Conservation (phyloP, 805 yeast genomes). For the Cyberlindnera saturnus region DNA sequence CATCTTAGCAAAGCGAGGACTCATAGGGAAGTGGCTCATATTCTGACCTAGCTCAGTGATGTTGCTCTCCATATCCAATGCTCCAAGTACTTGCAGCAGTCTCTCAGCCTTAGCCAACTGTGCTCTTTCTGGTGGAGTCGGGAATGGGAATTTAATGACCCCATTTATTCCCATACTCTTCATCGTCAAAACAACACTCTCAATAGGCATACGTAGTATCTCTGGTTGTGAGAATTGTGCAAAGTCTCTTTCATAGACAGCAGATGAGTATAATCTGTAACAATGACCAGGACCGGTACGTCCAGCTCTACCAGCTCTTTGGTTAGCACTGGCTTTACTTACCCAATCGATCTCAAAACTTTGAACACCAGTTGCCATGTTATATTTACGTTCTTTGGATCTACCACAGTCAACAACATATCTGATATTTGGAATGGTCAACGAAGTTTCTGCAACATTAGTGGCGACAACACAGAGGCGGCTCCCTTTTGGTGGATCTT, state of each 20-base stretch:
- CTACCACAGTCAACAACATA: conserved; percentile 96
- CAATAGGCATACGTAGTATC: conserved; percentile 91
- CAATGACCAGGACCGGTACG: conserved; percentile 99
- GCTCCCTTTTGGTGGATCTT: conserved; percentile 77
- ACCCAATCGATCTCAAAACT: conserved; percentile 89
- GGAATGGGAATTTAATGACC: conserved; percentile 89
- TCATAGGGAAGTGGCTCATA: conserved; percentile 88
- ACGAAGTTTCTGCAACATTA: conserved; percentile 94
- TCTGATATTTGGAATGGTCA: conserved; percentile 92
- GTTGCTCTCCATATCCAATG: conserved; percentile 45
- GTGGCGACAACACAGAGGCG: conserved; percentile 93
- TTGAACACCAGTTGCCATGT: conserved; percentile 84
- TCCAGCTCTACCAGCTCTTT: conserved; percentile 96
- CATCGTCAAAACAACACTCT: conserved; percentile 92
- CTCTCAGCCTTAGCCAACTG: conserved; percentile 61
- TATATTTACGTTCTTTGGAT: conserved; percentile 78
- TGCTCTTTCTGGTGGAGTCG: conserved; percentile 77
- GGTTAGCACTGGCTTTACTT: conserved; percentile 92
- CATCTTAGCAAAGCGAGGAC: conserved; percentile 91
- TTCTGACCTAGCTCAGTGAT: conserved; percentile 76
- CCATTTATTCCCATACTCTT: conserved; percentile 95
- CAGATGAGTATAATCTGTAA: conserved; percentile 87
- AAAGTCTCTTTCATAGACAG: conserved; percentile 84
- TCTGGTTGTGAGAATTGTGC: conserved; percentile 83
- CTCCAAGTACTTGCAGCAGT: conserved; percentile 69